Evolutionary conservation across 441 rosid species (phyloP).

Genomic region (Bocquillonia castaneifolia): DNA sequence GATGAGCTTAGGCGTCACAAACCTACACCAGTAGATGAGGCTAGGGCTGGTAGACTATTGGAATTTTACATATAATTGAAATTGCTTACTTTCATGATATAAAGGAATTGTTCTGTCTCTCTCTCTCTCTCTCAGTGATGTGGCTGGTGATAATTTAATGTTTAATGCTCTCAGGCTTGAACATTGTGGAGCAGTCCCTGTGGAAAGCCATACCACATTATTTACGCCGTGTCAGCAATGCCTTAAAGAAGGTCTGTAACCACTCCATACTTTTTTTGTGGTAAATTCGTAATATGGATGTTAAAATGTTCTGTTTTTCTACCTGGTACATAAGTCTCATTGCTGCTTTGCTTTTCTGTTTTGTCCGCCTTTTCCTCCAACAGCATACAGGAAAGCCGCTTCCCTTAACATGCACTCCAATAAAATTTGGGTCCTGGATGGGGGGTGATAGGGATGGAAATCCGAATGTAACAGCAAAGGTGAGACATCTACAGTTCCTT

Average conservation of each 20-base stretch:
- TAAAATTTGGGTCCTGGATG: slow-evolving; percentile 96
- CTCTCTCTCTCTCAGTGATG: not conserved
- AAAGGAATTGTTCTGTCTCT: not conserved
- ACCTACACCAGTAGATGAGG: slow-evolving; percentile 96
- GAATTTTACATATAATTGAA: slow-evolving; percentile 11
- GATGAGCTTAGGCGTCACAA: slow-evolving; percentile 96
- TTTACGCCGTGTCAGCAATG: slow-evolving; percentile 91
- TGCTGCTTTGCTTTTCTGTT: not conserved
- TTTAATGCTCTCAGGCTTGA: slow-evolving; percentile 52
- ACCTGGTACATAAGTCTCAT: not conserved
- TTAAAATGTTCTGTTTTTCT: slow-evolving; percentile 7
- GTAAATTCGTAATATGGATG: slow-evolving; percentile 6
- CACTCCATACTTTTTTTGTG: slow-evolving; percentile 19
- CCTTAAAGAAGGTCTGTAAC: slow-evolving; percentile 71
- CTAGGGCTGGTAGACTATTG: slow-evolving; percentile 64
- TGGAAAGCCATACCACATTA: slow-evolving; percentile 97
- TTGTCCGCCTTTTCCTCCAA: slow-evolving; percentile 18
- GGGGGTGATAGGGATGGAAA: slow-evolving; percentile 99
- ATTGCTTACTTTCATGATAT: slow-evolving; percentile 11
- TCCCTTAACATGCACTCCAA: slow-evolving; percentile 90
- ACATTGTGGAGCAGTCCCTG: slow-evolving; percentile 93
- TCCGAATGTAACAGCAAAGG: slow-evolving; percentile 95
- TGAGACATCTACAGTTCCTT: slow-evolving; percentile 28
- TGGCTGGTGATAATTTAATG: slow-evolving; percentile 13
- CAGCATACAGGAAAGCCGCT: slow-evolving; percentile 85